A percentile compares a stretch with the other conserved stretches of the same genome.
Conservation (phyloP, 2,329 filamentous ascomycete genomes). For the Fusarium scirpi region DNA sequence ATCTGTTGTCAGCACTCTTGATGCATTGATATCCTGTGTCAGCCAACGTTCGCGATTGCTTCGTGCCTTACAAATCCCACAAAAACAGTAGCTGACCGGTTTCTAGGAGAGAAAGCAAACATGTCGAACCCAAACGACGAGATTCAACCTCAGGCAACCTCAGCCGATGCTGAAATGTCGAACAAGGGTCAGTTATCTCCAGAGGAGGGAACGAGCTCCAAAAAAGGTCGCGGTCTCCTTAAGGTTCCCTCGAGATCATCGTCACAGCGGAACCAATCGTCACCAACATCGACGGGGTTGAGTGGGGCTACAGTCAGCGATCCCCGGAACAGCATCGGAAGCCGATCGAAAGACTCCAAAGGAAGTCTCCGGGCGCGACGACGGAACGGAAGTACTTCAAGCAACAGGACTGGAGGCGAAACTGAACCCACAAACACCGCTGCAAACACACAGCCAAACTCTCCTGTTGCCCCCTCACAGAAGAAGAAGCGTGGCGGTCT, state of each 20-base stretch:
- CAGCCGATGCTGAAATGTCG: conserved; percentile 54
- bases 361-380: conserved; percentile 72
- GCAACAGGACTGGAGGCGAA: conserved; percentile 69
- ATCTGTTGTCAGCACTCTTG: neutral
- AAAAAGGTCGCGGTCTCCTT: conserved; percentile 65
- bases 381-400: conserved; percentile 76
- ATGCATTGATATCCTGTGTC: neutral
- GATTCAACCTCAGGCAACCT: conserved; percentile 52
- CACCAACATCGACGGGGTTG: conserved; percentile 69
- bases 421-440: conserved; percentile 64
- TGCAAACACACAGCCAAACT: conserved; percentile 64
- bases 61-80: conserved; percentile 1
- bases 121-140: conserved; percentile 51
- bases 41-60: conserved; percentile 16
- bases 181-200: conserved; percentile 57
- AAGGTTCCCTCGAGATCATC: conserved; percentile 72
- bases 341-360: conserved; percentile 74
- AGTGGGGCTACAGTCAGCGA: conserved; percentile 71
- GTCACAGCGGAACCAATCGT: conserved; percentile 69
- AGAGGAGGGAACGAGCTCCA: conserved; percentile 58
- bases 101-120: conserved; percentile 43
- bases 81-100: conserved; percentile 36
- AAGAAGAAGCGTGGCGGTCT: conserved; percentile 68
- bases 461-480: conserved; percentile 61
- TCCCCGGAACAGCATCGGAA: conserved; percentile 71